Conservation (phyloP, 2,329 filamentous ascomycete genomes). For the Pseudocercospora cruenta region DNA sequence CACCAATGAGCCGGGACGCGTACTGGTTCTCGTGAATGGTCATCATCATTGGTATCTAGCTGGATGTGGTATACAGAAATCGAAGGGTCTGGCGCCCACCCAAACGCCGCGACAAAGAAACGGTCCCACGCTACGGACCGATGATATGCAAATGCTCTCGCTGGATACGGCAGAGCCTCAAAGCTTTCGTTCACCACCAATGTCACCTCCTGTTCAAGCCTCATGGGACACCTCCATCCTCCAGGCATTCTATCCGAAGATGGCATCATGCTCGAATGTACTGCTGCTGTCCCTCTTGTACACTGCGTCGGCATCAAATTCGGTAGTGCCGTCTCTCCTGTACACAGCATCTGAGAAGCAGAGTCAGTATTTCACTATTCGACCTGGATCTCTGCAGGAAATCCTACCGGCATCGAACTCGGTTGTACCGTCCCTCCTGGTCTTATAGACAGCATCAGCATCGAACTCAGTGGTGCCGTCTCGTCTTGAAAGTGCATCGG, state of each 20-base stretch:
- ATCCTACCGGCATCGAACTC: slow-evolving; percentile 14
- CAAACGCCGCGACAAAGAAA: background rate
- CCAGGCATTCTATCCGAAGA: background rate
- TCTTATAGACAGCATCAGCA: slow-evolving; percentile 18
- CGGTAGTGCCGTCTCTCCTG: slow-evolving; percentile 10
- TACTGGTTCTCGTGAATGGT: background rate
- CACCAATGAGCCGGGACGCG: background rate
- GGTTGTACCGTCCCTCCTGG: slow-evolving; percentile 17
- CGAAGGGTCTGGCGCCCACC: background rate
- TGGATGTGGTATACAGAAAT: background rate
- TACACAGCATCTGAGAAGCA: slow-evolving; percentile 9
- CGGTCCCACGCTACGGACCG: background rate
- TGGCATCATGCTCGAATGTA: slow-evolving; percentile 9
- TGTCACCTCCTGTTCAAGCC: background rate
- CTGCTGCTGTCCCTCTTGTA: slow-evolving; percentile 7
- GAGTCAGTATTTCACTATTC: background rate
- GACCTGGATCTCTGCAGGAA: background rate
- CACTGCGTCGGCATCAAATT: slow-evolving; percentile 13
- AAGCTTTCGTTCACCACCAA: background rate
- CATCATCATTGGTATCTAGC: background rate
- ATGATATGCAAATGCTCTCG: background rate
- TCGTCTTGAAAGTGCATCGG: slow-evolving; percentile 9
- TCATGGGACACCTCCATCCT: background rate
- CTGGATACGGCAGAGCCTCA: background rate
- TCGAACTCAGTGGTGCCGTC: slow-evolving; percentile 8